Percentiles rank a stretch among this genome's conserved stretches.
phyloP scores from a whole-genome alignment of 2,329 filamentous ascomycete genomes.

The Shiraia sp. region DNA sequence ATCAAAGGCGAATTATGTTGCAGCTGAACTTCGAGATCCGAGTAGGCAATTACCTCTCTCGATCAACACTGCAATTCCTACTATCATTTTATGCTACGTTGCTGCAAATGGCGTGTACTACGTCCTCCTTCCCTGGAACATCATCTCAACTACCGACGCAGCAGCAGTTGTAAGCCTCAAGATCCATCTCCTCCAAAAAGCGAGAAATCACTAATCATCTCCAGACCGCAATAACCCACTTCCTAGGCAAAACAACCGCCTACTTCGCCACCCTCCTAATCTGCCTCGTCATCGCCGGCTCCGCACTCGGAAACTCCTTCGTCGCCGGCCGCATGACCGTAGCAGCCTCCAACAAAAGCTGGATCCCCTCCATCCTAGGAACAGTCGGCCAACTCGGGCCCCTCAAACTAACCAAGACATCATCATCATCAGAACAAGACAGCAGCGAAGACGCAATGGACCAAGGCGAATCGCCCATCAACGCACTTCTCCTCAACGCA shows the following conservation, averaged over 20 bases:
- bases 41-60: slow-evolving; percentile 58
- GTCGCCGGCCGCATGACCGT: slow-evolving; percentile 67
- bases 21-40: slow-evolving; percentile 40
- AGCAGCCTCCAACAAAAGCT: slow-evolving; percentile 52
- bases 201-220: not conserved
- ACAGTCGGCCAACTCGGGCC: slow-evolving; percentile 36
- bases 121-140: slow-evolving; percentile 63
- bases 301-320: slow-evolving; percentile 65
- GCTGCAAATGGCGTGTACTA: slow-evolving; percentile 66
- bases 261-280: slow-evolving; percentile 61
- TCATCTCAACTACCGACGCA: slow-evolving; percentile 63
- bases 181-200: not conserved
- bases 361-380: slow-evolving; percentile 33
- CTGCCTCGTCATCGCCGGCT: slow-evolving; percentile 65
- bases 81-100: slow-evolving; percentile 64
- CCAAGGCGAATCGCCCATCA: slow-evolving; percentile 43
- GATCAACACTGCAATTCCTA: slow-evolving; percentile 65
- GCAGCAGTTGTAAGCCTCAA: slow-evolving; percentile 60
- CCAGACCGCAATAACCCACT: slow-evolving; percentile 49
- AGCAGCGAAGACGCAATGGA: slow-evolving; percentile 30
- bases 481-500: slow-evolving; percentile 39
- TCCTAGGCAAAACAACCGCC: slow-evolving; percentile 54
- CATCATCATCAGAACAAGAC: slow-evolving; percentile 6
- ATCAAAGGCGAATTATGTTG: slow-evolving; percentile 43
- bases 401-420: slow-evolving; percentile 21